Base-by-base conservation (phyloP, 2,329 filamentous ascomycete species). In the Xylariaceae sp. region DNA sequence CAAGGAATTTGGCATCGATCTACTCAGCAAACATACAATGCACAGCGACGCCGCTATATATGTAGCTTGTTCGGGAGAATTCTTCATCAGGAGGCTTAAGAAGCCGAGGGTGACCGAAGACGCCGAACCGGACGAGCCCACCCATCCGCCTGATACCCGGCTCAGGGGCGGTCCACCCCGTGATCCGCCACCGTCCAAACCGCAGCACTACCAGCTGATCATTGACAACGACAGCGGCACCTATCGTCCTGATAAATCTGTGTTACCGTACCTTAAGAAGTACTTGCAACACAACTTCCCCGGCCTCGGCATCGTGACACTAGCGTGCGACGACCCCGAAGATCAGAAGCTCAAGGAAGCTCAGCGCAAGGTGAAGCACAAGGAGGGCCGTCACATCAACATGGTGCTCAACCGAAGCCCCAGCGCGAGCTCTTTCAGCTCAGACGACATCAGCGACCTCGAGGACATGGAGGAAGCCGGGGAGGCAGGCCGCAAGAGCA, bases 201-300 rank as follows among this genome's bases (percentile, higher is more conserved):
- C 77, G n/a, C 70, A 73, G 50, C 79, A 81, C 69, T 98, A 96
- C 72, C 89, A 96, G 70, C 83, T 98, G 7, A 79, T 95, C 61
- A 97, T 98, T 68, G 93, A 98, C 77, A 98, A 98, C 68, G 93
- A 96, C 73, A 91, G 88, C 52, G 93, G 93, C 10, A 98, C 93
- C 0, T 98, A 98, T 72, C 85, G 93, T 0, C 93, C 93, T 0
- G 91, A 96, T 68, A 89, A 89, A 53, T 81, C 86, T 10, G 80
- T 90, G 9, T 81, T 98, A 1, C 89, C 90, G 0, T 71, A 87
- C 0, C 79, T 98, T 1, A 86, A 88, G 50, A 69, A 78, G 10
- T 96, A 91, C 69, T 74, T 98, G 2, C 76, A 86, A 29, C 73
- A 72, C 20, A 91, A 93, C 63, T 86, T 97, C 32, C 90, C 90